phyloP scores from a whole-genome alignment of 768 basidiomycete species.

The Suillus luteus region DNA sequence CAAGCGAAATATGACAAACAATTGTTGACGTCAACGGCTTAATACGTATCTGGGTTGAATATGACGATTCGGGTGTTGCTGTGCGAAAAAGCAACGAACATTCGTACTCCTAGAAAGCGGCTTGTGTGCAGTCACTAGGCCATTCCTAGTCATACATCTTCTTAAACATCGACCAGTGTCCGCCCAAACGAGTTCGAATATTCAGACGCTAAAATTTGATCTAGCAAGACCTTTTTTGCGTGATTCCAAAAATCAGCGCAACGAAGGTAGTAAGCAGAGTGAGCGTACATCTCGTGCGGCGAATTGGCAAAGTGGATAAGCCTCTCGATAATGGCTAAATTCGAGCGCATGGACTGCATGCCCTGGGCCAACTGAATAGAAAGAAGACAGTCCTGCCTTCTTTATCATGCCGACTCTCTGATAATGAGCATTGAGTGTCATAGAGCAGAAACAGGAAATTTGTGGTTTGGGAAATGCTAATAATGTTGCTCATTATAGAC shows the following conservation, averaged over 20 bases:
- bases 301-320: not conserved
- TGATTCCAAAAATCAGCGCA: not conserved
- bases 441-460: not conserved
- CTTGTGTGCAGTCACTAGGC: not conserved
- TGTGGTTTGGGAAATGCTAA: not conserved
- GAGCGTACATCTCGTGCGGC: not conserved
- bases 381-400: not conserved
- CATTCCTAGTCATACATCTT: not conserved
- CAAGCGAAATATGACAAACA: not conserved
- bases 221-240: not conserved
- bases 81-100: not conserved
- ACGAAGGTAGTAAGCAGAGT: not conserved
- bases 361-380: not conserved
- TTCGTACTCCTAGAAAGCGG: not conserved
- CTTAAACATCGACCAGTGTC: not conserved
- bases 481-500: not conserved
- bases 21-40: not conserved
- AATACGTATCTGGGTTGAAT: not conserved
- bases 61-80: not conserved
- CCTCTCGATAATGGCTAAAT: not conserved
- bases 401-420: not conserved
- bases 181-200: not conserved
- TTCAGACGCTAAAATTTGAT: not conserved
- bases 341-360: not conserved
- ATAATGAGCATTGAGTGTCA: not conserved